phyloP scores from a whole-genome alignment of 139 green algal species.

The Zygnema cylindricum region DNA sequence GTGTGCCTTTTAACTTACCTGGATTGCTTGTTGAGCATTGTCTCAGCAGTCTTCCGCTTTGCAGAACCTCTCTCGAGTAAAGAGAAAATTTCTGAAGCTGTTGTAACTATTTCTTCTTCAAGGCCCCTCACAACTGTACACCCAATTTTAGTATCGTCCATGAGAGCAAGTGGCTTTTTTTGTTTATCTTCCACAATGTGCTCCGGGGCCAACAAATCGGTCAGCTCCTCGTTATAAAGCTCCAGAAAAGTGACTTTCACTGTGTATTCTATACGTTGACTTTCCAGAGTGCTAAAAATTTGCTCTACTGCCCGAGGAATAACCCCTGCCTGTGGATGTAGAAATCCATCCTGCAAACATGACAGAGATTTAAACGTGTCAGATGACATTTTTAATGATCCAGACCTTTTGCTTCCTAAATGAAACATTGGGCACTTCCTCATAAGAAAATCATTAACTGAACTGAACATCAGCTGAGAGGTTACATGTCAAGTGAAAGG shows the following conservation, averaged over 20 bases:
- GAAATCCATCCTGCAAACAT: conserved; percentile 51
- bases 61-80: conserved; percentile 88
- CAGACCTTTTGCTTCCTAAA: no score
- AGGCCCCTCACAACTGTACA: conserved; percentile 85
- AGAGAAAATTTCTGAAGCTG: conserved; percentile 82
- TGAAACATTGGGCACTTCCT: no score
- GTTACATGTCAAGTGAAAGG: no score
- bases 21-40: conserved; percentile 96
- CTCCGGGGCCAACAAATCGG: conserved; percentile 82
- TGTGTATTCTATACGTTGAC: conserved; percentile 69
- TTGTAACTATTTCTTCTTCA: conserved; percentile 92
- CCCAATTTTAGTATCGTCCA: conserved; percentile 71
- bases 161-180: conserved; percentile 61
- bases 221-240: conserved; percentile 99
- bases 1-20: conserved; percentile 61
- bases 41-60: conserved; percentile 91
- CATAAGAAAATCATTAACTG: no score
- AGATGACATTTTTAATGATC: no score
- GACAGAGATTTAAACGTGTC: no score
- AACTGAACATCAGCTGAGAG: no score
- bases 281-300: conserved; percentile 91
- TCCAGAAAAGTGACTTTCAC: conserved; percentile 91
- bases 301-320: conserved; percentile 94
- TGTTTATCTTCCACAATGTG: conserved; percentile 36
- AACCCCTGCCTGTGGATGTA: conserved; percentile 81